Conservation (phyloP, 352 stramenopile genomes). For the Globisporangium echinulatum region DNA sequence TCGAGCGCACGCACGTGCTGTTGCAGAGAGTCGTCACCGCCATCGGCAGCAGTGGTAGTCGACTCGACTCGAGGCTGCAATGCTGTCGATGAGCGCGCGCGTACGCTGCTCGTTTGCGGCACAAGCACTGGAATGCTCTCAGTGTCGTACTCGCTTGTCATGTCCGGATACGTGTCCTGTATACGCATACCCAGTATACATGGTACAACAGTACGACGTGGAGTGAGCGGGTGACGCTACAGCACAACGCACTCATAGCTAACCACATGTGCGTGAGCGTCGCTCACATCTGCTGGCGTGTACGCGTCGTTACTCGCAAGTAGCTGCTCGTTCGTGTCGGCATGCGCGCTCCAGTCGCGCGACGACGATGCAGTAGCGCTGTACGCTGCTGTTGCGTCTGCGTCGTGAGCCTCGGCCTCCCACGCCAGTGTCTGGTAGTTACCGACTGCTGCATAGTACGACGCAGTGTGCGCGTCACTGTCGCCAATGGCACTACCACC, state of each 20-base stretch:
- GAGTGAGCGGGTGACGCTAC: no score
- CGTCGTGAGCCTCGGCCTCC: constrained; percentile 5
- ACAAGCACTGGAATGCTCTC: constrained; percentile 1
- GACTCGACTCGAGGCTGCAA: neutral
- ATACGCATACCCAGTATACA: neutral
- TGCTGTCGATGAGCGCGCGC: constrained; percentile 2
- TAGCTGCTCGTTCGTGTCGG: neutral
- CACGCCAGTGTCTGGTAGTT: constrained; percentile 11
- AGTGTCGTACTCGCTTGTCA: constrained; percentile 10
- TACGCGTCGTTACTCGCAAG: constrained; percentile 3
- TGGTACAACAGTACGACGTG: neutral
- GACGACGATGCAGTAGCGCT: neutral
- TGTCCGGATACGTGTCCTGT: neutral
- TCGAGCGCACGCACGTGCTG: constrained; percentile 26
- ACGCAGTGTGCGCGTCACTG: constrained; percentile 2
- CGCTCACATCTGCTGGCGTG: constrained; percentile 7
- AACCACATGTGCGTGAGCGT: no score
- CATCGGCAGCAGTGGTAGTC: neutral
- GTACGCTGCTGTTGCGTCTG: neutral
- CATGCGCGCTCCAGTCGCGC: neutral
- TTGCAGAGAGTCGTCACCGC: constrained; percentile 4
- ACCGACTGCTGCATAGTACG: constrained; percentile 5
- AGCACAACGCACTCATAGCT: no score
- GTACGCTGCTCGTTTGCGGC: neutral
- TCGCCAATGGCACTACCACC: neutral